phyloP scores from a whole-genome alignment of 306 rosid species.

The Vigna hirtella region DNA sequence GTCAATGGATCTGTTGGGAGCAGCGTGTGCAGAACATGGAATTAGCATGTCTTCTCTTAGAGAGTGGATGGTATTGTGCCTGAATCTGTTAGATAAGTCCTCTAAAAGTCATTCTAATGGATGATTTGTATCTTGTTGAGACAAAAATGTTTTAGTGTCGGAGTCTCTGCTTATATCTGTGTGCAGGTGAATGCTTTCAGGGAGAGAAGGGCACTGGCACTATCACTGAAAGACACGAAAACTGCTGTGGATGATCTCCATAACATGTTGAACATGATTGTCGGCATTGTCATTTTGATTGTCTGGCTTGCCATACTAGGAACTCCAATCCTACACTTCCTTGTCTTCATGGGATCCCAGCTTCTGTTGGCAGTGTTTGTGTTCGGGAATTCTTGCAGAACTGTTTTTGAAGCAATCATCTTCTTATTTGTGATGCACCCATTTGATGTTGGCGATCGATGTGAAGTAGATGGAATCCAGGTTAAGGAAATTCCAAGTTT shows the following conservation, averaged over 20 bases:
- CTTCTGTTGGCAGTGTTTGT: slow-evolving; percentile 68
- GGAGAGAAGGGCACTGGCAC: not conserved
- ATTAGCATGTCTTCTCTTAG: slow-evolving; percentile 63
- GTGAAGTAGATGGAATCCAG: slow-evolving; percentile 73
- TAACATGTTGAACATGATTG: slow-evolving; percentile 5
- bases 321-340: slow-evolving; percentile 60
- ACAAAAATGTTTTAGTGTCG: not conserved
- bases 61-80: slow-evolving; percentile 68
- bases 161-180: not conserved
- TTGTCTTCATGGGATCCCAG: slow-evolving; percentile 66
- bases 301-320: slow-evolving; percentile 66
- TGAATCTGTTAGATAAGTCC: not conserved
- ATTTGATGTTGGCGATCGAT: slow-evolving; percentile 65
- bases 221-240: slow-evolving; percentile 17
- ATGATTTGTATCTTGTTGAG: too few relatives aligned
- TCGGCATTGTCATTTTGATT: slow-evolving; percentile 39
- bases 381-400: slow-evolving; percentile 78
- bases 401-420: slow-evolving; percentile 66
- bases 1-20: slow-evolving; percentile 69
- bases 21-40: slow-evolving; percentile 51
- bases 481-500: slow-evolving; percentile 39
- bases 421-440: slow-evolving; percentile 58
- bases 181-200: not conserved
- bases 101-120: too few relatives aligned
- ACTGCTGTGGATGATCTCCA: slow-evolving; percentile 4